Percentiles rank a stretch among this genome's conserved stretches.
phyloP scores from a whole-genome alignment of 2,329 filamentous ascomycete genomes.

The Teratosphaeriaceae sp. region DNA sequence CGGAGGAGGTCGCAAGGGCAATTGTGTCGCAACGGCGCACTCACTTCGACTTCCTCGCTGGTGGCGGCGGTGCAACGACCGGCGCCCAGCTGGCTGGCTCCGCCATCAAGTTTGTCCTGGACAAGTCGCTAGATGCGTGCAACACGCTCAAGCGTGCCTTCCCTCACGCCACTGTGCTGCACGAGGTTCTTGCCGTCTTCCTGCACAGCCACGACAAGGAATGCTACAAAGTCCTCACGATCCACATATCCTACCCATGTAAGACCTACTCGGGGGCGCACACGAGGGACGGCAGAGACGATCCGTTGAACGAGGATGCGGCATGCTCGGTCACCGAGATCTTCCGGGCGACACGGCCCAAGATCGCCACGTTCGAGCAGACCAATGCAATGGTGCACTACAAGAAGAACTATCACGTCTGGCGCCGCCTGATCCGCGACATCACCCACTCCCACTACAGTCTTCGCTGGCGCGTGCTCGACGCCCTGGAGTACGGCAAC shows the following conservation, averaged over 20 bases:
- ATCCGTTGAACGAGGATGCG: slow-evolving; percentile 61
- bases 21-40: neutral
- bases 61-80: neutral
- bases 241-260: slow-evolving; percentile 73
- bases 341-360: slow-evolving; percentile 37
- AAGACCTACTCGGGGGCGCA: slow-evolving; percentile 70
- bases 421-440: slow-evolving; percentile 55
- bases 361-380: slow-evolving; percentile 72
- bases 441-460: slow-evolving; percentile 63
- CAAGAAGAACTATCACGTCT: slow-evolving; percentile 44
- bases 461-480: slow-evolving; percentile 59
- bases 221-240: slow-evolving; percentile 49
- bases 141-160: neutral
- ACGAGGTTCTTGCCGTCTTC: neutral
- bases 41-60: slow-evolving; percentile 1
- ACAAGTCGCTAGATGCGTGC: neutral
- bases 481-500: slow-evolving; percentile 44
- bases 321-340: slow-evolving; percentile 35
- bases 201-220: neutral
- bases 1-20: neutral
- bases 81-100: neutral
- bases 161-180: neutral
- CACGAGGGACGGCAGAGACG: slow-evolving; percentile 50
- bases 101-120: neutral
- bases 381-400: slow-evolving; percentile 58